A percentile compares a stretch with the other conserved stretches of the same genome.
Evolutionary conservation across 257 asterid species (phyloP).

Genomic region (Leptodermis oblonga): DNA sequence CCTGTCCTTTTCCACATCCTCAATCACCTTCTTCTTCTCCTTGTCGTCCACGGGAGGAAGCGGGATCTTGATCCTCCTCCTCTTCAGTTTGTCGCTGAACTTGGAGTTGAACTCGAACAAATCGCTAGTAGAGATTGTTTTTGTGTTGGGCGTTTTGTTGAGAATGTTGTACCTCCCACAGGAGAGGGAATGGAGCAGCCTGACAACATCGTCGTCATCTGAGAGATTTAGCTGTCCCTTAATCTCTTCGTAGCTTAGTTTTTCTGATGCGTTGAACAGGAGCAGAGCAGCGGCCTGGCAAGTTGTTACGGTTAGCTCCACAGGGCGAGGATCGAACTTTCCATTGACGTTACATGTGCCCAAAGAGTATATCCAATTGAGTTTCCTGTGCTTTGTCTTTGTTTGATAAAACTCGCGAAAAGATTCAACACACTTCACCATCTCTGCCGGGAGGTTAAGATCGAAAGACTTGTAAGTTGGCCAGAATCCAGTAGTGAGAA

Average conservation of each 20-base stretch:
- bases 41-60: background rate
- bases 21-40: background rate
- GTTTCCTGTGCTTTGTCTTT: background rate
- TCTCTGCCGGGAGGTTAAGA: background rate
- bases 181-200: background rate
- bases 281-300: background rate
- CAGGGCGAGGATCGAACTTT: background rate
- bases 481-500: background rate
- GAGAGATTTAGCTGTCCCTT: background rate
- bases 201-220: background rate
- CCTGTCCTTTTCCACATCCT: background rate
- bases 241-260: background rate
- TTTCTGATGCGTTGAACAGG: background rate
- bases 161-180: background rate
- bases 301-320: background rate
- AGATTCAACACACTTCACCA: background rate
- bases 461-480: background rate
- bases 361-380: background rate
- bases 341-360: background rate
- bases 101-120: background rate
- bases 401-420: background rate
- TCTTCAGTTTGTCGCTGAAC: background rate
- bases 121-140: background rate
- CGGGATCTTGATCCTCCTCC: constrained; percentile 1
- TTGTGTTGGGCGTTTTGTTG: background rate